These are phyloP conservation scores for Syzygium syzygioides DNA, from an alignment of 441 rosid genomes.

Conservation along the genomic window DNA sequence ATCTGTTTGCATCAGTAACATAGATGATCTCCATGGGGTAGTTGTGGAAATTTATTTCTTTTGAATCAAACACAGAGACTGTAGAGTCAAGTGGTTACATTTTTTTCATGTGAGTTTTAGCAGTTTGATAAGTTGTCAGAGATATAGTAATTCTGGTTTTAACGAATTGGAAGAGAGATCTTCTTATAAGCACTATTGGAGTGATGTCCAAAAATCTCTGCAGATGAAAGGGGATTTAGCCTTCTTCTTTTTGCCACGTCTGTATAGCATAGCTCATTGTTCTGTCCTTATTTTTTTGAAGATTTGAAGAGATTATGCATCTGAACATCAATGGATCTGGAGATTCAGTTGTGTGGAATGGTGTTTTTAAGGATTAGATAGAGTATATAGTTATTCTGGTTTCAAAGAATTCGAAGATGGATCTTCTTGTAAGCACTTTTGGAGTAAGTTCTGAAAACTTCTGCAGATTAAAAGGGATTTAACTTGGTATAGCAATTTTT, in stretches of 20 bases:
- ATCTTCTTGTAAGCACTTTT: background rate
- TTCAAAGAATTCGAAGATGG: background rate
- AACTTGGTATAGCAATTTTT: background rate
- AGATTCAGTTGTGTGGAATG: background rate
- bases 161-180: background rate
- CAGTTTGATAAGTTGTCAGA: background rate
- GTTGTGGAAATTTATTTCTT: background rate
- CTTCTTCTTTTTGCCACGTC: background rate
- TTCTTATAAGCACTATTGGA: background rate
- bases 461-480: background rate
- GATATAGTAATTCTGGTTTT: background rate
- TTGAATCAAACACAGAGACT: background rate
- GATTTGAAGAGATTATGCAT: background rate
- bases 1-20: background rate
- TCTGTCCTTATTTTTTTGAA: background rate
- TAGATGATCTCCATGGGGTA: background rate
- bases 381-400: background rate
- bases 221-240: background rate
- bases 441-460: background rate
- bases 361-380: background rate
- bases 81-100: background rate
- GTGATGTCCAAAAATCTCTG: background rate
- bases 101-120: background rate
- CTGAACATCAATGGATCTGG: background rate
- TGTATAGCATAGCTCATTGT: background rate